These are phyloP conservation scores for Lonicera japonica DNA, from an alignment of 129 eudicot species.

Conservation along the genomic window DNA sequence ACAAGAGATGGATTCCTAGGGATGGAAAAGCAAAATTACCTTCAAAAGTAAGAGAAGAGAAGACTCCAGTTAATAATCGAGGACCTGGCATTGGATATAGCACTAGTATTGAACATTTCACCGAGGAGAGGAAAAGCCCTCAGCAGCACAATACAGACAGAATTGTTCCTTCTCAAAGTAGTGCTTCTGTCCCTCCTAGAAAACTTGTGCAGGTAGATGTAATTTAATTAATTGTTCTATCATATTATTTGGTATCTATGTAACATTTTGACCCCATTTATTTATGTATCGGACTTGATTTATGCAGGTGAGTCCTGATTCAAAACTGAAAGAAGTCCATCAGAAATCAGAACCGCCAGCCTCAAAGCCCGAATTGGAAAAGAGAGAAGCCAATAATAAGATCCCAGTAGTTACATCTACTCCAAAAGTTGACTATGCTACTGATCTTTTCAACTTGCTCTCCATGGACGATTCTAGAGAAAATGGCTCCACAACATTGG, in stretches of 20 bases:
- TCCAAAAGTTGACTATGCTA: conserved; percentile 35
- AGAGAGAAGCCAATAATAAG: conserved; percentile 12
- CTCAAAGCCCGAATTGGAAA: conserved; percentile 10
- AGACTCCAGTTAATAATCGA: conserved; percentile 15
- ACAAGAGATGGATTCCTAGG: conserved; percentile 55
- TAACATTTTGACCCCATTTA: not conserved
- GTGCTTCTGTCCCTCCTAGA: conserved; percentile 20
- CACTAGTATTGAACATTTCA: conserved; percentile 11
- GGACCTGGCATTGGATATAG: conserved; percentile 8
- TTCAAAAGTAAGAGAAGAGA: conserved; percentile 29
- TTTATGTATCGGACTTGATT: conserved; percentile 8
- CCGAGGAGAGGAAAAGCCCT: conserved; percentile 26
- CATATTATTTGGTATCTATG: not conserved
- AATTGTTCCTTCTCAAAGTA: conserved; percentile 15
- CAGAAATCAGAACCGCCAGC: conserved; percentile 3
- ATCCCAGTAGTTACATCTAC: conserved; percentile 16
- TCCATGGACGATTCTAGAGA: conserved; percentile 16
- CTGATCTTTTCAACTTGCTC: conserved; percentile 43
- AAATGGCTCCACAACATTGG: conserved; percentile 9
- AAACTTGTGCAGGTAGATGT: conserved; percentile 20
- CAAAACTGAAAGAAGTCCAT: conserved; percentile 12
- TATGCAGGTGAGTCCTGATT: conserved; percentile 27
- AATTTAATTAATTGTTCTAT: not conserved
- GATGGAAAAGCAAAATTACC: conserved; percentile 36
- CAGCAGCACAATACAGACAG: conserved; percentile 18